Conservation (phyloP, 345 rosid species). For the Hibiscus mutabilis region DNA sequence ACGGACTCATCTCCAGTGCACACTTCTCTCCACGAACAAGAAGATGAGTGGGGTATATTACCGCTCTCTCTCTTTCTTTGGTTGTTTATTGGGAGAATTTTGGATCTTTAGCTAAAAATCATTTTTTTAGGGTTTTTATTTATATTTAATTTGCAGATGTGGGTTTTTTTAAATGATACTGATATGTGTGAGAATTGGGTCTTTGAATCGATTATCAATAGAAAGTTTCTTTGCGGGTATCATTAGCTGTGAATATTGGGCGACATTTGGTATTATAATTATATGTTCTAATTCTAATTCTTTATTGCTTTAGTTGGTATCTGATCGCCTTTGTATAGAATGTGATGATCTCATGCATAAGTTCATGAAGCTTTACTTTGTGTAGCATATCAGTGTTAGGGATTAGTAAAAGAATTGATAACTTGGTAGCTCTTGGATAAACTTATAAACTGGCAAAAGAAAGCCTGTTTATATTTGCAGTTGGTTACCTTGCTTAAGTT, state of each 20-base stretch:
- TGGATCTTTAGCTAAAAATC: conserved; percentile 3
- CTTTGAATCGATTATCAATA: not conserved
- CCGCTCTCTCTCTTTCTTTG: not conserved
- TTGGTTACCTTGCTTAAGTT: not conserved
- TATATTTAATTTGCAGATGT: not conserved
- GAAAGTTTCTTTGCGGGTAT: not conserved
- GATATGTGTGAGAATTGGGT: not conserved
- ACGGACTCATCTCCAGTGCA: conserved; percentile 63
- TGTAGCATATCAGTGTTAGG: not conserved
- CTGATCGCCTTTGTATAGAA: not conserved
- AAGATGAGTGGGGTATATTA: conserved; percentile 77
- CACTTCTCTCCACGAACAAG: conserved; percentile 41
- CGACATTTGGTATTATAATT: not conserved
- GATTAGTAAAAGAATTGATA: not conserved
- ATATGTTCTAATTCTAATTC: not conserved
- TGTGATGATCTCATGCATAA: not conserved
- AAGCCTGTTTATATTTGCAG: not conserved
- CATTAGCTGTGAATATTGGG: not conserved
- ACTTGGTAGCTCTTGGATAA: not conserved
- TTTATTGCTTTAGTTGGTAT: not conserved
- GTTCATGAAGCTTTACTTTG: not conserved
- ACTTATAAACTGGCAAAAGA: not conserved
- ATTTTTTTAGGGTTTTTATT: not conserved
- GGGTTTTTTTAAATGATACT: not conserved
- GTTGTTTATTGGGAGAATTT: conserved; percentile 6